A percentile compares a stretch with the other conserved stretches of the same genome.
Evolutionary conservation across 176 grass and related monocot species (phyloP).

Genomic region (Musa beccarii): DNA sequence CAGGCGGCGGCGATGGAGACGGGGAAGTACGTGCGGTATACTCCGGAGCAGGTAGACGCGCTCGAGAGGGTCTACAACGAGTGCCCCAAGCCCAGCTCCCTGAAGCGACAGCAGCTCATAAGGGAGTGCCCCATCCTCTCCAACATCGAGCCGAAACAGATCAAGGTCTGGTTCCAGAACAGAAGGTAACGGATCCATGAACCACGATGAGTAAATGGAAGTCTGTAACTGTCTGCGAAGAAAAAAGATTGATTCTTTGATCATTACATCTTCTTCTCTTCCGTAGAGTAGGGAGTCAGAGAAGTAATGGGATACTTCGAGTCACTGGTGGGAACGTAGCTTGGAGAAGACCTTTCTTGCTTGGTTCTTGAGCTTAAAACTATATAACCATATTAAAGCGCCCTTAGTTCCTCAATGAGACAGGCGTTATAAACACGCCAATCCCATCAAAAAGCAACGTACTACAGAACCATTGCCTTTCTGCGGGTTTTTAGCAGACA

Average conservation of each 20-base stretch:
- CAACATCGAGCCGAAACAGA: conserved; percentile 23
- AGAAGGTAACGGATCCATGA: conserved; percentile 35
- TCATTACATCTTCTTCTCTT: too few species aligned
- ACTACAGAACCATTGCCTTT: too few species aligned
- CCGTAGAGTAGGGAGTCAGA: too few species aligned
- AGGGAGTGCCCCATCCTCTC: conserved; percentile 17
- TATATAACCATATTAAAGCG: too few species aligned
- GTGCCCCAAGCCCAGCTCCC: conserved; percentile 70
- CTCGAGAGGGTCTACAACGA: conserved; percentile 96
- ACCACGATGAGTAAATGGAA: neutral
- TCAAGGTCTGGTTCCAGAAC: conserved; percentile 24
- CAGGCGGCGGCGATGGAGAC: conserved; percentile 41
- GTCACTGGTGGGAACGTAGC: too few species aligned
- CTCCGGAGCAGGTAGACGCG: conserved; percentile 95
- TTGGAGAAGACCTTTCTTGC: too few species aligned
- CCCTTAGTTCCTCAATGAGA: too few species aligned
- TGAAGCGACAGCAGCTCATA: conserved; percentile 17
- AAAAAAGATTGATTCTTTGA: neutral
- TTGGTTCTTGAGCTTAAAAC: too few species aligned
- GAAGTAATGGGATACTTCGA: too few species aligned
- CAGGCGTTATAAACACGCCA: too few species aligned
- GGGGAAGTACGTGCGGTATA: conserved; percentile 96
- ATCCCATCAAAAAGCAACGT: too few species aligned
- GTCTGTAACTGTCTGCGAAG: neutral
- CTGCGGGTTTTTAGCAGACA: too few species aligned